Percentiles rank a stretch among this genome's conserved stretches.
Evolutionary conservation across 2,329 filamentous ascomycete species (phyloP).

Genomic region (Calonectria crousiana): DNA sequence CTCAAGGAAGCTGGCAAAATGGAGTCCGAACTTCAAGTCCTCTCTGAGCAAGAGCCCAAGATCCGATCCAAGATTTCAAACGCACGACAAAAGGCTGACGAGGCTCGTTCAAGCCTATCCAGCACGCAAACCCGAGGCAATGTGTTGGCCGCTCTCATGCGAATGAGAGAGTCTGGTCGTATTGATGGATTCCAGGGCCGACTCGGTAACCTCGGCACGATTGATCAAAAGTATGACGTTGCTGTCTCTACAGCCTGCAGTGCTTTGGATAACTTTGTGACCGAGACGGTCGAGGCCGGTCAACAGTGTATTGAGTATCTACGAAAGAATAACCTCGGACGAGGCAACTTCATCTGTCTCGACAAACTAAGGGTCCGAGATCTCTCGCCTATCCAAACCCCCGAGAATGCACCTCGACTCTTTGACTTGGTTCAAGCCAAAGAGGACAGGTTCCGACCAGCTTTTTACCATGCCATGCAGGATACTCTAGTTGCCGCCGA

Average conservation of each 20-base stretch:
- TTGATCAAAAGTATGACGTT: constrained; percentile 94
- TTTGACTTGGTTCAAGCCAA: constrained; percentile 95
- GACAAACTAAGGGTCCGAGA: constrained; percentile 87
- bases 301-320: constrained; percentile 99
- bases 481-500: constrained; percentile 95
- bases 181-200: constrained; percentile 98
- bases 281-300: constrained; percentile 93
- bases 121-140: constrained; percentile 94
- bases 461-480: constrained; percentile 95
- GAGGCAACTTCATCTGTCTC: constrained; percentile 96
- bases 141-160: constrained; percentile 91
- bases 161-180: constrained; percentile 93
- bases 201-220: constrained; percentile 92
- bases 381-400: constrained; percentile 84
- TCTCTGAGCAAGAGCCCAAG: constrained; percentile 83
- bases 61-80: constrained; percentile 88
- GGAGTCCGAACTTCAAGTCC: constrained; percentile 77
- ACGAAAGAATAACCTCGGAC: constrained; percentile 95
- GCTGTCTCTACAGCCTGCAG: constrained; percentile 98
- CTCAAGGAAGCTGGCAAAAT: constrained; percentile 81
- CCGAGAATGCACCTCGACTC: constrained; percentile 90
- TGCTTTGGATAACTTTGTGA: constrained; percentile 94
- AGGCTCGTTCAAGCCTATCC: constrained; percentile 90
- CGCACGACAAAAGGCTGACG: constrained; percentile 93
- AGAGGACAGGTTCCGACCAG: constrained; percentile 86